phyloP scores from a whole-genome alignment of 2,329 filamentous ascomycete species.

The Fusarium sp. region DNA sequence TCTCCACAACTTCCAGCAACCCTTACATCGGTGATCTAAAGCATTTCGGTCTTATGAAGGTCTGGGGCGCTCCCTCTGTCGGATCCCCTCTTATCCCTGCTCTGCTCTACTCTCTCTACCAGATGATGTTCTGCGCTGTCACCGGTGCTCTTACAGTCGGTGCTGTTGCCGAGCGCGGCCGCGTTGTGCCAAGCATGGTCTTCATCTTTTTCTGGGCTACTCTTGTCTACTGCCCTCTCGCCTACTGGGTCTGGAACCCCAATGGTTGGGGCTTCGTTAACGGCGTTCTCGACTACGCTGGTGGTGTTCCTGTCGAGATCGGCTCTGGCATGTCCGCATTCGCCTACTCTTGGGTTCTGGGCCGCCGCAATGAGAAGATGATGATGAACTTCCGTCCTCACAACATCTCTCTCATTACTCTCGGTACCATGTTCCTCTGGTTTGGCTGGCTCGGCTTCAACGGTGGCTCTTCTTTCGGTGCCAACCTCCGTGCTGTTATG shows the following conservation, averaged over 20 bases:
- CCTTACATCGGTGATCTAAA: conserved; percentile 91
- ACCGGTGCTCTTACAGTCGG: conserved; percentile 93
- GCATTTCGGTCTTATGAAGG: conserved; percentile 89
- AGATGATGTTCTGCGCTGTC: conserved; percentile 98
- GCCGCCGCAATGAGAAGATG: conserved; percentile 97
- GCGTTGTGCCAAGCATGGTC: conserved; percentile 91
- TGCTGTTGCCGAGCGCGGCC: conserved; percentile 91
- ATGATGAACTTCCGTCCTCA: conserved; percentile 99
- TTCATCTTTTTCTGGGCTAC: conserved; percentile 98
- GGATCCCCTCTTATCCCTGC: conserved; percentile 90
- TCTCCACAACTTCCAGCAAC: conserved; percentile 82
- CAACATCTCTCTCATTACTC: conserved; percentile 96
- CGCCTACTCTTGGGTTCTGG: conserved; percentile 95
- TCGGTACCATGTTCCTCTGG: conserved; percentile 95
- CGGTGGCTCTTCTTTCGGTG: conserved; percentile 92
- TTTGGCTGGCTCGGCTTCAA: conserved; percentile 99
- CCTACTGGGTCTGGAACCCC: conserved; percentile 95
- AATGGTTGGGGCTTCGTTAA: conserved; percentile 94
- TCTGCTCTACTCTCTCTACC: conserved; percentile 93
- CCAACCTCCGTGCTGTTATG: conserved; percentile 93
- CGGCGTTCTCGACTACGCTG: conserved; percentile 95
- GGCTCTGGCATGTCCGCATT: conserved; percentile 91
- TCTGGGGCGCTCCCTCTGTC: conserved; percentile 83
- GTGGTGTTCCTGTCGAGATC: conserved; percentile 97
- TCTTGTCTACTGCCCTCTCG: conserved; percentile 94